phyloP scores from a whole-genome alignment of 2,329 filamentous ascomycete genomes.

The Alternaria dauci region DNA sequence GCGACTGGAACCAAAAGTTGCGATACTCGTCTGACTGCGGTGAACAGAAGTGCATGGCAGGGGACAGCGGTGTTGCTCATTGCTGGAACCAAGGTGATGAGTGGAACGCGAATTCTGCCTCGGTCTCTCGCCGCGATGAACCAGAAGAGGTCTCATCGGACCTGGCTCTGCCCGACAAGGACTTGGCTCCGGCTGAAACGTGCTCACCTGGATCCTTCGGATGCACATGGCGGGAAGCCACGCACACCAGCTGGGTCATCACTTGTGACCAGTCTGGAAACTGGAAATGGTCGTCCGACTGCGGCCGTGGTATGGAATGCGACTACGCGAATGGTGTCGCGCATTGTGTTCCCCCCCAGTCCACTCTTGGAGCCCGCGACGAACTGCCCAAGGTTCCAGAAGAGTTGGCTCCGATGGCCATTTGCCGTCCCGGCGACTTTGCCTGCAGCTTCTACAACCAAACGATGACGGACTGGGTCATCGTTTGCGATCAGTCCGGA shows the following conservation, averaged over 20 bases:
- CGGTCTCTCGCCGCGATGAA: neutral
- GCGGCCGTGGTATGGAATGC: neutral
- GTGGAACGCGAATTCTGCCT: neutral
- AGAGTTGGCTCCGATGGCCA: neutral
- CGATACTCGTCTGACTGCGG: neutral
- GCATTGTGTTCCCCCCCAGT: neutral
- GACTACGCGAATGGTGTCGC: neutral
- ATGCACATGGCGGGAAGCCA: neutral
- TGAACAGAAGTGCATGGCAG: neutral
- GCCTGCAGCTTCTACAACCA: neutral
- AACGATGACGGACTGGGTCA: neutral
- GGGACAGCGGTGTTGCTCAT: neutral
- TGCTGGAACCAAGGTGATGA: constrained; percentile 2
- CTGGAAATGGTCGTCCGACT: constrained; percentile 6
- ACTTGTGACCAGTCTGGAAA: neutral
- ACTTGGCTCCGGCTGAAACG: neutral
- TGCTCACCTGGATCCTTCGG: constrained; percentile 1
- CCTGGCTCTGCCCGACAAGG: neutral
- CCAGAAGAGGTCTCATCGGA: neutral
- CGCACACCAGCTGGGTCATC: neutral
- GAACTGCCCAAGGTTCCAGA: neutral
- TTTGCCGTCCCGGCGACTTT: constrained; percentile 6
- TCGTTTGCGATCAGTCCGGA: constrained; percentile 6
- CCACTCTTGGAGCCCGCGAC: neutral
- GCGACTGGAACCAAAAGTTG: neutral